Conservation (phyloP, 2,329 filamentous ascomycete species). For the Emericellopsis cladophorae region DNA sequence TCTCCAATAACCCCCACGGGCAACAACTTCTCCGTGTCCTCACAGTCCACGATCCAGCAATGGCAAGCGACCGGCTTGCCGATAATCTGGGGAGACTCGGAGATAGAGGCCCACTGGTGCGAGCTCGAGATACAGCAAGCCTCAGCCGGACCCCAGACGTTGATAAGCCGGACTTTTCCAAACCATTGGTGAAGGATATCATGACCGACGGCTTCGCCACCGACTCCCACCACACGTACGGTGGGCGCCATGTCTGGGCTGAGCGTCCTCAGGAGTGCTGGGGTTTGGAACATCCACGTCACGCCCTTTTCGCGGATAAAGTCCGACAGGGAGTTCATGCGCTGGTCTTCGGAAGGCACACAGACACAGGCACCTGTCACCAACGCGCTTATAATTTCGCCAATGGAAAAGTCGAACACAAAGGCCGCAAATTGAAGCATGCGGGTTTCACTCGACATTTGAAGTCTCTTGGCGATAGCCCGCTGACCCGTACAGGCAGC, state of each 20-base stretch:
- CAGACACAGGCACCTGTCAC: conserved; percentile 23
- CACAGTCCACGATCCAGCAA: conserved; percentile 17
- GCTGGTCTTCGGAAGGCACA: conserved; percentile 19
- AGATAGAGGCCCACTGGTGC: background rate
- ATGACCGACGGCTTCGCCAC: conserved; percentile 6
- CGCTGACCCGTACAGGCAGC: background rate
- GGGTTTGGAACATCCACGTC: conserved; percentile 1
- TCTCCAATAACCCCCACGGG: conserved; percentile 13
- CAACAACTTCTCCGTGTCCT: conserved; percentile 12
- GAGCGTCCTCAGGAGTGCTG: background rate
- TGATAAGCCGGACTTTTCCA: conserved; percentile 1
- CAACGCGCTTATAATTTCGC: background rate
- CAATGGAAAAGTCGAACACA: conserved; percentile 3
- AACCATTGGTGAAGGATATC: conserved; percentile 8
- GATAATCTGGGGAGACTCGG: background rate
- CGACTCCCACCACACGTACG: conserved; percentile 2
- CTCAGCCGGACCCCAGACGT: conserved; percentile 9
- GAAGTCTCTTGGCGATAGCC: background rate
- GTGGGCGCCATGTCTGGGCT: background rate
- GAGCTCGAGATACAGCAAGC: background rate
- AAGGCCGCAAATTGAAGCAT: conserved; percentile 1
- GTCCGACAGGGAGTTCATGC: background rate
- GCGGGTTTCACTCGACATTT: background rate
- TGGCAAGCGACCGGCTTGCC: background rate
- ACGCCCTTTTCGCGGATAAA: background rate